These are phyloP conservation scores for Colletotrichum navitas DNA, from an alignment of 2,329 filamentous ascomycete species.

Conservation along the genomic window DNA sequence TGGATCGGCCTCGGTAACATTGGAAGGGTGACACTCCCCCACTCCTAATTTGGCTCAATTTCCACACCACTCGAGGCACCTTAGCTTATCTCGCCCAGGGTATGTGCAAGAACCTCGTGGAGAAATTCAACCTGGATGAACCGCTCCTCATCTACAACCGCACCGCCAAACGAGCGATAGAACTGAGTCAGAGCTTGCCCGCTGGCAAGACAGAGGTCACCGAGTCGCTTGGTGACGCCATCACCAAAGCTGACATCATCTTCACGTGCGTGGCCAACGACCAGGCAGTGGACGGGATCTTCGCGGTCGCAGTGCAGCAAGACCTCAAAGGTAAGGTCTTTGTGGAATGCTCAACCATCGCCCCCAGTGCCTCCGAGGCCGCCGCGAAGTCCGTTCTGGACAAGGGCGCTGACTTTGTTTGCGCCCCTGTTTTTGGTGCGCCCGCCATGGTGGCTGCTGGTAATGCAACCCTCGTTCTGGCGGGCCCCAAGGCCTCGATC, in stretches of 20 bases:
- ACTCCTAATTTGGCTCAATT: slow-evolving; percentile 17
- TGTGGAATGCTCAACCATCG: slow-evolving; percentile 89
- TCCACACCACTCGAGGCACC: slow-evolving; percentile 41
- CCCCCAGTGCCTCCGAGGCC: slow-evolving; percentile 82
- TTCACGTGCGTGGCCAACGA: slow-evolving; percentile 88
- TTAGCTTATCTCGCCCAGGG: slow-evolving; percentile 63
- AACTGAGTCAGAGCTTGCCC: slow-evolving; percentile 72
- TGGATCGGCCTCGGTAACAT: slow-evolving; percentile 92
- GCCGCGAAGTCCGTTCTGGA: slow-evolving; percentile 69
- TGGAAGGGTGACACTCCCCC: slow-evolving; percentile 73
- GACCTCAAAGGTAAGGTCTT: slow-evolving; percentile 80
- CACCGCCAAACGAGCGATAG: slow-evolving; percentile 73
- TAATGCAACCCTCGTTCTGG: slow-evolving; percentile 78
- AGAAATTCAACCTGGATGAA: slow-evolving; percentile 78
- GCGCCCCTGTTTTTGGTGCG: slow-evolving; percentile 77
- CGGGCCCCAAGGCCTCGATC: slow-evolving; percentile 72
- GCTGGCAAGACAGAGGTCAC: slow-evolving; percentile 73
- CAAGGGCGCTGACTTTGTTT: slow-evolving; percentile 79
- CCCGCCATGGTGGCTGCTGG: slow-evolving; percentile 79
- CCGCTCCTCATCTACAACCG: slow-evolving; percentile 87
- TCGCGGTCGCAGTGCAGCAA: slow-evolving; percentile 67
- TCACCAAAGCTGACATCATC: slow-evolving; percentile 79
- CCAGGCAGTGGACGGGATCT: slow-evolving; percentile 73
- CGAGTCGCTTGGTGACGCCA: slow-evolving; percentile 73
- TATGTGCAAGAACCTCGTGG: slow-evolving; percentile 86